Evolutionary conservation across 352 stramenopile genomes (phyloP), one percentile per base, ranked within the genome.

Genomic region (Globisporangium orthogonon): DNA sequence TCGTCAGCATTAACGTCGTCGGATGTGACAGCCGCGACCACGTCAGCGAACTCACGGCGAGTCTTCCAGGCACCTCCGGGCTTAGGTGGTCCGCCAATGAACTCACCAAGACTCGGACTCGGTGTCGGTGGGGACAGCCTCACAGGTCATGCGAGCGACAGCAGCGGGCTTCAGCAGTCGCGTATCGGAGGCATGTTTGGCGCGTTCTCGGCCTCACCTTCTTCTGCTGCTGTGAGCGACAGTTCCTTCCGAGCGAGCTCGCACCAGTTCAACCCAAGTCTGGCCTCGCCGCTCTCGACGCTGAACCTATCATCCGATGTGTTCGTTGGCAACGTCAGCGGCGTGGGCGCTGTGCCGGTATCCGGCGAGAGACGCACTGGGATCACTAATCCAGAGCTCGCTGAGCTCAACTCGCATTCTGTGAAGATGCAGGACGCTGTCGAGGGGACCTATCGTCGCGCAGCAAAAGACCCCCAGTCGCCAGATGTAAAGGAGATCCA

Each of bases 361-460:
- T 56, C 52, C 10, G 62, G 61, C 18, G 50, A 53, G 5, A 58
- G 54, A 2, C 17, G 11, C 29, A 2, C 54, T 0, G 57, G 56
- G 4, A 71, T 70, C 58, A 75, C 65, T 4, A 87, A 87, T 48
- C 67, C 62, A 2, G 70, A 78, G 28, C 60, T 90, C 17, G 74
- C 78, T 0, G 78, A 89, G 58, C 60, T 91, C 14, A 94, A 91
- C 44, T 76, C 81, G 11, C 74, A 78, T 33, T 94, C 81, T 4
- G 57, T 87, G 33, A 76, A 67, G 54, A 67, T 91, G 37, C 59
- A 74, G 40, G 68, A 82, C 33, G 56, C 74, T 51, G 53, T 56
- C 10, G 14, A n/a, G 2, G 52, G 29, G 11, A 39, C 37, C 15
- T 18, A 11, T 11, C 1, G 15, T 13, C 58, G 17, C 15, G 18